A percentile compares a stretch with the other conserved stretches of the same genome.
Evolutionary conservation across 2,329 filamentous ascomycete genomes (phyloP).

Genomic region (Xylariaceae sp.): DNA sequence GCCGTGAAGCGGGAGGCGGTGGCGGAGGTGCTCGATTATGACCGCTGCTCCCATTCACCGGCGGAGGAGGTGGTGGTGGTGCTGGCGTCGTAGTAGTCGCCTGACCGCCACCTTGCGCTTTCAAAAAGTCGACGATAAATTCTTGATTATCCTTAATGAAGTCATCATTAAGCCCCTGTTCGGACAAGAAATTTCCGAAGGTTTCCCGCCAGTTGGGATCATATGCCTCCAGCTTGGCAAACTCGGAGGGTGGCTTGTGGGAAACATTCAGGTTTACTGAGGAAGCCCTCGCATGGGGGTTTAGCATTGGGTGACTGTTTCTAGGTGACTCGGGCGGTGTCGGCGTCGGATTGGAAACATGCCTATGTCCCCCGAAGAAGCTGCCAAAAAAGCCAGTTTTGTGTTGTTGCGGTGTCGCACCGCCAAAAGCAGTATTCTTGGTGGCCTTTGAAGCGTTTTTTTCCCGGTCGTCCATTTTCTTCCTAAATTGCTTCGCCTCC

Average conservation of each 20-base stretch:
- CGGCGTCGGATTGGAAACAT: conserved; percentile 61
- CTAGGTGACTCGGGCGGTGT: conserved; percentile 63
- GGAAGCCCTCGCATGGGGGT: conserved; percentile 46
- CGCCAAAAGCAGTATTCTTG: conserved; percentile 75
- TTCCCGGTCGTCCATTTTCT: conserved; percentile 95
- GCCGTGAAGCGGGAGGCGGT: conserved; percentile 29
- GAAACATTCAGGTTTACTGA: conserved; percentile 54
- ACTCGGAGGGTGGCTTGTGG: conserved; percentile 57
- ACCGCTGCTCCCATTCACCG: conserved; percentile 43
- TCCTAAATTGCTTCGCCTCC: conserved; percentile 94
- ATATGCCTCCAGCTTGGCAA: conserved; percentile 66
- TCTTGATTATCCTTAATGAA: conserved; percentile 72
- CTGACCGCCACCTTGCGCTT: conserved; percentile 57
- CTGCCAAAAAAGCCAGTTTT: conserved; percentile 61
- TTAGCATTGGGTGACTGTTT: conserved; percentile 43
- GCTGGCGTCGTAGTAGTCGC: conserved; percentile 40
- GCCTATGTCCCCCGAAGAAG: conserved; percentile 65
- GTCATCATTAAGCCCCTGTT: conserved; percentile 69
- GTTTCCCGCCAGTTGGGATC: conserved; percentile 69
- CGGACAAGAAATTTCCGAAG: conserved; percentile 67
- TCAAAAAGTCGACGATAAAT: conserved; percentile 70
- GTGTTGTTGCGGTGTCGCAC: conserved; percentile 51
- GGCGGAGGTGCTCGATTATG: conserved; percentile 49
- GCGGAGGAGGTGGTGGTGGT: conserved; percentile 49
- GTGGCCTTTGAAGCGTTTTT: conserved; percentile 94